Conservation (phyloP, 305 asterid species). For the Fraxinus paxiana region DNA sequence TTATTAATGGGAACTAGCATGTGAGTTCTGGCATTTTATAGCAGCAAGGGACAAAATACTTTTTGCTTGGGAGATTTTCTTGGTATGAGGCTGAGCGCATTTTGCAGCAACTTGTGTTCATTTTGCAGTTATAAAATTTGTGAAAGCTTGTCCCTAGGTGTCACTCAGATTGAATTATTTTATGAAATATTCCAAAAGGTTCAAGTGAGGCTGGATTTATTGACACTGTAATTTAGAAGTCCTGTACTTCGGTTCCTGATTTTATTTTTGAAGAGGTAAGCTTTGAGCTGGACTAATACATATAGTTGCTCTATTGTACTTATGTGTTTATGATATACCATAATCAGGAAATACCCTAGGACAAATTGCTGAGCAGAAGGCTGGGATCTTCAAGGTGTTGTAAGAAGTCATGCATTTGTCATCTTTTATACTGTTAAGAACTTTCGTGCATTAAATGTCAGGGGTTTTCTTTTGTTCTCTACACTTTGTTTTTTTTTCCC, state of each 20-base stretch:
- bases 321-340: conserved; percentile 20
- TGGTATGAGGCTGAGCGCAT: not conserved
- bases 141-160: conserved; percentile 1
- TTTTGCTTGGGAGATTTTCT: not conserved
- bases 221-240: not conserved
- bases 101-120: not conserved
- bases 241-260: not conserved
- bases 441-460: not conserved
- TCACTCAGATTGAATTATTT: not conserved
- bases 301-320: conserved; percentile 14
- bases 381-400: conserved; percentile 90
- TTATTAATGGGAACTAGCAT: not conserved
- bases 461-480: not conserved
- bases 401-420: conserved; percentile 2
- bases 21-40: not conserved
- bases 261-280: conserved; percentile 5
- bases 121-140: not conserved
- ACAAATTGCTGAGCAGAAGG: conserved; percentile 93
- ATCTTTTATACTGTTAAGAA: conserved; percentile 5
- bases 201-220: not conserved
- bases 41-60: not conserved
- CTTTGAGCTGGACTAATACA: conserved; percentile 1
- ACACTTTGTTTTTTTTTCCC: not conserved
- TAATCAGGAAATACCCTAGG: conserved; percentile 86
- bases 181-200: conserved; percentile 1